phyloP scores from a whole-genome alignment of 2,329 filamentous ascomycete species.

The Fusarium mangiferae region DNA sequence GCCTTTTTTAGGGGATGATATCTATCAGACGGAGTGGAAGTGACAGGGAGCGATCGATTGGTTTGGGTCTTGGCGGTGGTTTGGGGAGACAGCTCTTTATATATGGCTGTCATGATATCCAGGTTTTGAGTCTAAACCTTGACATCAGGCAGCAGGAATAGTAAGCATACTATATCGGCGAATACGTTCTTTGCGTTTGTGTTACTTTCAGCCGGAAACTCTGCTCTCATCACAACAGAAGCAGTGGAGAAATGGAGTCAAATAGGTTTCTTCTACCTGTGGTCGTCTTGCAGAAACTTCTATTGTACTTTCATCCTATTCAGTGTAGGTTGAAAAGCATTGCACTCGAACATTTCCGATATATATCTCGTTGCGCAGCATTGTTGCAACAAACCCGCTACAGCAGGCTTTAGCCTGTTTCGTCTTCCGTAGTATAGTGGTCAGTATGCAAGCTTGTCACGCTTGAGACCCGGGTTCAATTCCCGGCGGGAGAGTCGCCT shows the following conservation, averaged over 20 bases:
- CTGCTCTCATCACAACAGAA: background rate
- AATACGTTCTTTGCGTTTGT: background rate
- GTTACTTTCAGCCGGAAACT: background rate
- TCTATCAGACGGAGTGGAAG: too few relatives aligned
- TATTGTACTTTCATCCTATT: background rate
- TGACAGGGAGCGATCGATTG: too few relatives aligned
- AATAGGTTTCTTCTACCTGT: background rate
- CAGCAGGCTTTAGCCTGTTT: background rate
- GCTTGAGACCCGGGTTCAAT: constrained; percentile 47
- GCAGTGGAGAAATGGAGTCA: background rate
- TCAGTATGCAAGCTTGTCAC: constrained; percentile 48
- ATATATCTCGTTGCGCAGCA: background rate
- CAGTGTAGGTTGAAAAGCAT: background rate
- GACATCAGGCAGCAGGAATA: background rate
- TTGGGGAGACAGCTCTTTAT: background rate
- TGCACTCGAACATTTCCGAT: accelerated
- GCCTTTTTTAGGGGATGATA: too few relatives aligned
- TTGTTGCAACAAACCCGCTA: background rate
- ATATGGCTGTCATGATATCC: background rate
- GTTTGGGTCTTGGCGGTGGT: too few relatives aligned
- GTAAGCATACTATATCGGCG: background rate
- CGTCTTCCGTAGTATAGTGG: constrained; percentile 40
- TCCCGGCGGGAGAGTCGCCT: constrained; percentile 44
- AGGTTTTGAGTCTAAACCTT: background rate
- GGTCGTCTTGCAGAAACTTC: background rate